Base-by-base conservation (phyloP, 2,329 filamentous ascomycete genomes). In the Phialemoniopsis sp. region DNA sequence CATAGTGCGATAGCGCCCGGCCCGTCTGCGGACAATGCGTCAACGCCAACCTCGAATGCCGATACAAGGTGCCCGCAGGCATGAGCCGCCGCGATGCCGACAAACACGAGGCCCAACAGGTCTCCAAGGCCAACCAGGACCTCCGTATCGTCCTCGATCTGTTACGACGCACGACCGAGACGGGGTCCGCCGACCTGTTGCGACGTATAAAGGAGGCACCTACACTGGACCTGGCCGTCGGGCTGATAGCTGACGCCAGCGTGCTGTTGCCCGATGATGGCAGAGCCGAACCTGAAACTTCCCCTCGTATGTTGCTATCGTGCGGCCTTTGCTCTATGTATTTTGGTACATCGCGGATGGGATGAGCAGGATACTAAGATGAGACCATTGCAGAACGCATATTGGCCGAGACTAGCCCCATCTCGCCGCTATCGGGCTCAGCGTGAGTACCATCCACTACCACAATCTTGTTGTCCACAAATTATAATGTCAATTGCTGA, bases 1-100 rank as follows among this genome's bases (percentile, higher is more conserved):
- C 10, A 21, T 26, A 42, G 40, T 42, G 40, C 18, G 36, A 42
- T 38, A 32, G 36, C 10, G n/a, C 31, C 10, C 40, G 40, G 13
- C 40, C 40, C 18, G 18, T 31, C n/a, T 42, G 40, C 32, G 35
- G 32, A 12, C 33, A 31, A 12, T 42, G 40, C 18, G 12, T 21
- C n/a, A 17, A 31, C 9, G 12, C n/a, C 4, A 29, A 31, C 16
- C n/a, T 28, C 2, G 16, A 13, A 2, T 42, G 40, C 40, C 13
- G 15, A 12, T 42, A 42, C 18, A 29, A 32, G 13, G 40, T 38
- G 3, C 40, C 40, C 10, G 36, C 35, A 16, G 40, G 40, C n/a
- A 21, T 42, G 15, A 38, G 36, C 6, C 40, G 30, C 26, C 40
- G 40, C 19, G 36, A 35, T 13, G 30, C 36, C 36, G 31, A 38